Evolutionary conservation across 768 basidiomycete genomes (phyloP).

Genomic region (Leccinum uliginosum): DNA sequence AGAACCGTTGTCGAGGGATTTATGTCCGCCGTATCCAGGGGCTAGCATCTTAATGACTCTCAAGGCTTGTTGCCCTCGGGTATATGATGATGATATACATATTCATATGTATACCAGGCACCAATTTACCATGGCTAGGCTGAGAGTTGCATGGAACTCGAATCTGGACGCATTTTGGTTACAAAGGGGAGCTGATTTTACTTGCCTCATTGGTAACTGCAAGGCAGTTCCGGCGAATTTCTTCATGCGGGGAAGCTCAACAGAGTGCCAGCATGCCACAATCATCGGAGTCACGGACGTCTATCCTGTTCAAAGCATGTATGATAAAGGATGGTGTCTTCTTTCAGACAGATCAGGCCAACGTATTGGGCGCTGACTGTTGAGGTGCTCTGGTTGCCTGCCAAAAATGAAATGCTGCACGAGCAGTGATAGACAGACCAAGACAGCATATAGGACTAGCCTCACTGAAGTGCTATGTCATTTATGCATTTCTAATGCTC

Average conservation of each 20-base stretch:
- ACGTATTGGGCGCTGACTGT: background rate
- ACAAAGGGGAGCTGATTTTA: conserved; percentile 38
- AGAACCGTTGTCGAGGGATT: background rate
- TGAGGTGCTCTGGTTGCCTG: background rate
- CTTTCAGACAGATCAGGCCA: conserved; percentile 14
- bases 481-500: background rate
- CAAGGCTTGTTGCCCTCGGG: background rate
- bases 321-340: conserved; percentile 20
- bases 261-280: background rate
- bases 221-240: conserved; percentile 36
- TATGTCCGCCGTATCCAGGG: background rate
- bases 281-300: background rate
- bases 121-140: conserved; percentile 36
- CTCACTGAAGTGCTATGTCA: background rate
- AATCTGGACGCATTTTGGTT: conserved; percentile 31
- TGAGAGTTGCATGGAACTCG: background rate
- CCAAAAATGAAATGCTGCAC: background rate
- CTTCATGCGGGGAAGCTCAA: background rate
- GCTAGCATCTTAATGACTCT: background rate
- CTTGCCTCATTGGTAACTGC: conserved; percentile 45
- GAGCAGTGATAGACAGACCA: background rate
- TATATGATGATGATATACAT: too few relatives aligned
- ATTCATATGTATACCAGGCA: conserved; percentile 13
- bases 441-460: background rate
- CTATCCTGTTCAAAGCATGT: background rate